phyloP scores from a whole-genome alignment of 441 rosid species.

The Adansonia grandidieri region DNA sequence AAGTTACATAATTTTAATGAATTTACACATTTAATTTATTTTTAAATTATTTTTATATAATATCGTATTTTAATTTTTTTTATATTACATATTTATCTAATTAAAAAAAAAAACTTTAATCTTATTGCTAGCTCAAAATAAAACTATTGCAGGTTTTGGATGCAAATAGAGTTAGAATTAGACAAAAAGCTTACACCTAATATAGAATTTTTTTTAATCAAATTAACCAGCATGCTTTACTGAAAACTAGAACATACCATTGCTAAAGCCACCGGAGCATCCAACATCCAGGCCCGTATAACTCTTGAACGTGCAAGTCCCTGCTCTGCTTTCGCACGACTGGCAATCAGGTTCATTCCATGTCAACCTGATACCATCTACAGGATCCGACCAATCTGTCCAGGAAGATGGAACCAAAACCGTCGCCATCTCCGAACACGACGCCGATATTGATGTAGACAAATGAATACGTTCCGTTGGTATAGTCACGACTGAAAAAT shows the following conservation, averaged over 20 bases:
- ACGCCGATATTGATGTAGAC: background rate
- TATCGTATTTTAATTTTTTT: too few relatives aligned
- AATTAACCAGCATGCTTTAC: too few relatives aligned
- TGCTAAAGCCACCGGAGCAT: slow-evolving; percentile 21
- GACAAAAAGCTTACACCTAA: too few relatives aligned
- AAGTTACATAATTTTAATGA: too few relatives aligned
- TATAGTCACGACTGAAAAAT: slow-evolving; percentile 34
- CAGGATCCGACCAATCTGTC: slow-evolving; percentile 21
- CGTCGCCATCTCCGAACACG: slow-evolving; percentile 25
- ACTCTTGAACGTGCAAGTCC: slow-evolving; percentile 35
- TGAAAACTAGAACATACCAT: slow-evolving; percentile 30
- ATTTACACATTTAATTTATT: too few relatives aligned
- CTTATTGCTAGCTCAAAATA: too few relatives aligned
- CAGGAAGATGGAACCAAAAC: slow-evolving; percentile 33
- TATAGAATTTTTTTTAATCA: too few relatives aligned
- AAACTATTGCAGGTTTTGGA: too few relatives aligned
- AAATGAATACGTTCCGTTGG: background rate
- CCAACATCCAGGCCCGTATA: background rate
- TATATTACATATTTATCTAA: too few relatives aligned
- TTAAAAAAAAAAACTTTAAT: too few relatives aligned
- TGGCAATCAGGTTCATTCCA: slow-evolving; percentile 45
- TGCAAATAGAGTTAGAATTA: too few relatives aligned
- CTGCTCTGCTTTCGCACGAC: slow-evolving; percentile 33
- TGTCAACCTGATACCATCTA: slow-evolving; percentile 17
- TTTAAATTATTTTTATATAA: too few relatives aligned